Conservation (phyloP, 192 early-diverging fungal genomes). For the Coemansia aciculifera region DNA sequence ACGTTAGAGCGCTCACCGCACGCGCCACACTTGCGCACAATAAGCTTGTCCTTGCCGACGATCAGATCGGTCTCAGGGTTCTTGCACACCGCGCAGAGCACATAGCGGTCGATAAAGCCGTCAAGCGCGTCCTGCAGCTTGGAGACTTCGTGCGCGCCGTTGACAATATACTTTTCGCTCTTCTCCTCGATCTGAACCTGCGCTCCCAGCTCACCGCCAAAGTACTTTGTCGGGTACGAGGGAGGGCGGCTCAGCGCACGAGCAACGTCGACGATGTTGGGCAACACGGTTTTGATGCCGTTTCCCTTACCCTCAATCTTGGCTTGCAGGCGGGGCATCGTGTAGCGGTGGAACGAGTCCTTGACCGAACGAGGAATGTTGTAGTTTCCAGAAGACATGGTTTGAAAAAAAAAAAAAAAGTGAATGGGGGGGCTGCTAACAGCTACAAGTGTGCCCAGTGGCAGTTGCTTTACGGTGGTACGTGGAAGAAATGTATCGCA, state of each 20-base stretch:
- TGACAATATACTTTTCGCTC: conserved; percentile 91
- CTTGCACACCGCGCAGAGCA: conserved; percentile 87
- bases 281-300: conserved; percentile 98
- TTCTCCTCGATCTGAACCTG: conserved; percentile 88
- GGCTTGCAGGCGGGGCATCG: conserved; percentile 89
- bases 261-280: conserved; percentile 95
- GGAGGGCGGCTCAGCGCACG: conserved; percentile 86
- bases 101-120: conserved; percentile 92
- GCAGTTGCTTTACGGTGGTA: neutral
- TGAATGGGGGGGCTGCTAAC: too few species aligned
- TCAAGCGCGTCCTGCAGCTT: conserved; percentile 84
- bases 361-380: conserved; percentile 90
- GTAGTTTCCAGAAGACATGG: conserved; percentile 49
- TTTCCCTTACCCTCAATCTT: conserved; percentile 98
- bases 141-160: conserved; percentile 87
- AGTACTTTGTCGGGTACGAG: conserved; percentile 85
- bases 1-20: conserved; percentile 82
- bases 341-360: conserved; percentile 98
- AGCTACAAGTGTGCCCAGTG: neutral
- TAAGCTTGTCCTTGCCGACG: conserved; percentile 63
- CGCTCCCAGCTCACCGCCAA: conserved; percentile 95
- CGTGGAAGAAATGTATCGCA: conserved; percentile 11
- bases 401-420: too few species aligned
- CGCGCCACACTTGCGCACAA: conserved; percentile 82
- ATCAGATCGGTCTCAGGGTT: conserved; percentile 96